Conservation (phyloP, 352 stramenopile species). For the Pythium myriotylum region DNA sequence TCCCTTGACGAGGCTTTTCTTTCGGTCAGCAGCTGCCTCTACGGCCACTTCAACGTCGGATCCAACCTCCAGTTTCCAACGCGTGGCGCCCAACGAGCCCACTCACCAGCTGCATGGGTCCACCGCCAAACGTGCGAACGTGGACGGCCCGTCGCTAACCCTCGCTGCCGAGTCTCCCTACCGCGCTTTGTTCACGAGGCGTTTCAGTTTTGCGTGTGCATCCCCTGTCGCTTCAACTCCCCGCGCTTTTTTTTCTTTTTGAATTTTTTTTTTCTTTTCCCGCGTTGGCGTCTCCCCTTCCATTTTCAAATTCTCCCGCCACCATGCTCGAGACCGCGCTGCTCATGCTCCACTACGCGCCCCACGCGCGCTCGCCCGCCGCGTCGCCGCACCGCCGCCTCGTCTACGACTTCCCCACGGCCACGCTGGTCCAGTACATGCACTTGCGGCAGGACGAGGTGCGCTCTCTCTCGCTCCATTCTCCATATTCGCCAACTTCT, state of each 20-base stretch:
- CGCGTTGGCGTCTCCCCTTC: not conserved
- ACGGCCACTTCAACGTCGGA: not conserved
- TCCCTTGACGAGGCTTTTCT: not conserved
- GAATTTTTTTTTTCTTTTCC: not conserved
- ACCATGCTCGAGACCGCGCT: not conserved
- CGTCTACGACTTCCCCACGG: conserved; percentile 48
- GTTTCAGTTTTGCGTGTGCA: not conserved
- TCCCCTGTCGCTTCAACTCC: too few relatives aligned
- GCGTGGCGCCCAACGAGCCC: not conserved
- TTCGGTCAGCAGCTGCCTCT: not conserved
- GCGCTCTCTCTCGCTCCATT: not conserved
- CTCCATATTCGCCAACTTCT: not conserved
- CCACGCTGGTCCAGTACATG: conserved; percentile 41
- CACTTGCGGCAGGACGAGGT: conserved; percentile 56
- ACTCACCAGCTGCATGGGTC: not conserved
- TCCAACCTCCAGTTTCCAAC: not conserved
- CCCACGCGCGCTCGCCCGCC: not conserved
- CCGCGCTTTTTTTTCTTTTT: too few relatives aligned
- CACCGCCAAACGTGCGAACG: too few relatives aligned
- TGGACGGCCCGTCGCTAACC: too few relatives aligned
- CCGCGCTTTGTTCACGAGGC: not conserved
- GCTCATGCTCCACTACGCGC: not conserved
- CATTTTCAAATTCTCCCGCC: conserved; percentile 20
- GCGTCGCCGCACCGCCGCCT: conserved; percentile 34
- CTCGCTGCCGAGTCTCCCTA: too few relatives aligned